Evolutionary conservation across 495 filamentous ascomycete species (phyloP).

Genomic region (Lophiostoma macrostomum): DNA sequence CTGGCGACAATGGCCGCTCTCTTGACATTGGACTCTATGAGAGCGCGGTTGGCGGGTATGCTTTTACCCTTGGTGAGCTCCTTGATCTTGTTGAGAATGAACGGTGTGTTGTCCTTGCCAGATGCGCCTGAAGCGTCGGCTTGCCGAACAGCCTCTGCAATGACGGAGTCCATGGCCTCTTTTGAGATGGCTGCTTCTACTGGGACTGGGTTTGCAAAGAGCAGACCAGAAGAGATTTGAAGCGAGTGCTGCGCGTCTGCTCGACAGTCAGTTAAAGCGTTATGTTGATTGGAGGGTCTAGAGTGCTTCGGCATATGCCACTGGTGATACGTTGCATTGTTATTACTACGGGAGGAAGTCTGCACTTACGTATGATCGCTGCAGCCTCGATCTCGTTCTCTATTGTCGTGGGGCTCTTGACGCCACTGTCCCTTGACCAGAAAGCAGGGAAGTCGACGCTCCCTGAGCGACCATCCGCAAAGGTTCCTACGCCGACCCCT

Average conservation of each 20-base stretch:
- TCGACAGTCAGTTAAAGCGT: too few relatives aligned
- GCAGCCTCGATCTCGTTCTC: constrained; percentile 77
- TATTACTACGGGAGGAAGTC: not conserved
- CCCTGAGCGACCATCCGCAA: constrained; percentile 67
- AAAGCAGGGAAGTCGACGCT: constrained; percentile 84
- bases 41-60: constrained; percentile 68
- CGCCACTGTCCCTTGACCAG: constrained; percentile 79
- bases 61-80: constrained; percentile 72
- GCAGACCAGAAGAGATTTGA: constrained; percentile 66
- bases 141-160: constrained; percentile 68
- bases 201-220: constrained; percentile 88
- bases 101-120: constrained; percentile 85
- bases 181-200: constrained; percentile 65
- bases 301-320: too few relatives aligned
- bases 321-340: too few relatives aligned
- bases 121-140: constrained; percentile 64
- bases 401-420: constrained; percentile 71
- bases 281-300: too few relatives aligned
- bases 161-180: constrained; percentile 67
- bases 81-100: constrained; percentile 76
- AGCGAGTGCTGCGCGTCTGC: constrained; percentile 65
- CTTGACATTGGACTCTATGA: constrained; percentile 77
- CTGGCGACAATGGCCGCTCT: constrained; percentile 76
- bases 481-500: constrained; percentile 81
- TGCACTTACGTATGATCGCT: constrained; percentile 64